These are phyloP conservation scores for Ilex paraguariensis DNA, from an alignment of 305 asterid species.

Conservation along the genomic window DNA sequence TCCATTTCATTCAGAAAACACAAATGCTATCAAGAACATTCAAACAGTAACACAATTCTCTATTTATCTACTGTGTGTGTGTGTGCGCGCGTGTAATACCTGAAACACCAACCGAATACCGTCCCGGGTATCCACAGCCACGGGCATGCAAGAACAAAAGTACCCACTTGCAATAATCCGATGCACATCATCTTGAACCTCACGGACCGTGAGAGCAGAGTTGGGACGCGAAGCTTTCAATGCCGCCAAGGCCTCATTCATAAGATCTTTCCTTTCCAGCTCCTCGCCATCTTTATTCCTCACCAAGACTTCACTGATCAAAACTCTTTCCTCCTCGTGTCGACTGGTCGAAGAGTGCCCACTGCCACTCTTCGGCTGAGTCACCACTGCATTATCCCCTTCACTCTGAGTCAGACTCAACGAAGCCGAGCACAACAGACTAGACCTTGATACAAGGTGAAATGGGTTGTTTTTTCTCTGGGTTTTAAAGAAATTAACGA, in stretches of 20 bases:
- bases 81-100: slow-evolving; percentile 31
- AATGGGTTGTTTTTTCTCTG: slow-evolving; percentile 1
- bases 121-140: slow-evolving; percentile 91
- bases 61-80: too few species aligned
- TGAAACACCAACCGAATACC: slow-evolving; percentile 86
- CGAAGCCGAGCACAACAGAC: slow-evolving; percentile 63
- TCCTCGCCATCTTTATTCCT: slow-evolving; percentile 88
- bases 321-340: slow-evolving; percentile 61
- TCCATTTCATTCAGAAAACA: too few species aligned
- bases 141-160: slow-evolving; percentile 90
- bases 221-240: slow-evolving; percentile 83
- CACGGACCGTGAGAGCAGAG: slow-evolving; percentile 78
- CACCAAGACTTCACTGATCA: slow-evolving; percentile 86
- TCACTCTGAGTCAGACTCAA: slow-evolving; percentile 35
- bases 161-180: slow-evolving; percentile 84
- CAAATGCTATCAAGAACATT: too few species aligned
- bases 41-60: too few species aligned
- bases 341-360: neutral
- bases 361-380: slow-evolving; percentile 38
- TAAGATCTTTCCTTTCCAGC: slow-evolving; percentile 89
- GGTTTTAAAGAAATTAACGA: slow-evolving; percentile 30
- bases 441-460: slow-evolving; percentile 20
- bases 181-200: slow-evolving; percentile 95
- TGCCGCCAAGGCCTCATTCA: slow-evolving; percentile 69
- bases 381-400: slow-evolving; percentile 27